A percentile compares a stretch with the other conserved stretches of the same genome.
These are phyloP conservation scores for Xylaria polymorpha DNA, from an alignment of 2,329 filamentous ascomycete genomes.

Conservation along the genomic window DNA sequence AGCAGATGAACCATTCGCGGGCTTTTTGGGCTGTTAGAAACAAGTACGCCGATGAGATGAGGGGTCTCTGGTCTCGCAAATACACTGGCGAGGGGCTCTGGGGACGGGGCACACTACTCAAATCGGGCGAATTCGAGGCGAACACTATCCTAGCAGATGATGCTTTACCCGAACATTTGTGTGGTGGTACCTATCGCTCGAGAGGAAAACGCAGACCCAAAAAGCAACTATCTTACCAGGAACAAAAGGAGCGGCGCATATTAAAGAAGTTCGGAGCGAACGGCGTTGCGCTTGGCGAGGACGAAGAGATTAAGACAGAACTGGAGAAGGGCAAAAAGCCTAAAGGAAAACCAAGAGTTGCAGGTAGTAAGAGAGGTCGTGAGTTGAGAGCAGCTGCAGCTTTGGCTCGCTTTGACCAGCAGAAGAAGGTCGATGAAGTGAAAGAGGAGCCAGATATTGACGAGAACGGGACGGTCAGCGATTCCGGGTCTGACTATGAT, in stretches of 20 bases:
- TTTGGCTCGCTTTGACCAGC: constrained; percentile 75
- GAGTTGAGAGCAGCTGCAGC: constrained; percentile 83
- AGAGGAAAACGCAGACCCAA: constrained; percentile 66
- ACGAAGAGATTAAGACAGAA: constrained; percentile 72
- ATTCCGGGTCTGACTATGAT: constrained; percentile 55
- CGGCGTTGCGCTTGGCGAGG: constrained; percentile 75
- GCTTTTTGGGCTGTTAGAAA: constrained; percentile 86
- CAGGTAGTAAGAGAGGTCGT: constrained; percentile 77
- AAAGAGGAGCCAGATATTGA: constrained; percentile 51
- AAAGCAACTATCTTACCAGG: constrained; percentile 71
- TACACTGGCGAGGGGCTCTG: constrained; percentile 88
- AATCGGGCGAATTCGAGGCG: constrained; percentile 68
- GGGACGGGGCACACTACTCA: constrained; percentile 75
- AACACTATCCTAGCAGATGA: constrained; percentile 66
- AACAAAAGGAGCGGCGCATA: constrained; percentile 78
- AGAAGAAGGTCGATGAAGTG: constrained; percentile 63
- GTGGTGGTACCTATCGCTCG: constrained; percentile 81
- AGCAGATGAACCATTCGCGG: constrained; percentile 89
- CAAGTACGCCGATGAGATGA: constrained; percentile 76
- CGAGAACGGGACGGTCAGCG: constrained; percentile 49
- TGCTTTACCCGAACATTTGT: constrained; percentile 75
- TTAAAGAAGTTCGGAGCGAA: constrained; percentile 80
- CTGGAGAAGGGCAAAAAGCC: constrained; percentile 74
- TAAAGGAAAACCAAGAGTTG: constrained; percentile 76
- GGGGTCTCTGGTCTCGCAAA: constrained; percentile 72